Percentiles rank a stretch among this genome's conserved stretches.
phyloP scores from a whole-genome alignment of 2,329 filamentous ascomycete genomes.

The Exophiala sideris region DNA sequence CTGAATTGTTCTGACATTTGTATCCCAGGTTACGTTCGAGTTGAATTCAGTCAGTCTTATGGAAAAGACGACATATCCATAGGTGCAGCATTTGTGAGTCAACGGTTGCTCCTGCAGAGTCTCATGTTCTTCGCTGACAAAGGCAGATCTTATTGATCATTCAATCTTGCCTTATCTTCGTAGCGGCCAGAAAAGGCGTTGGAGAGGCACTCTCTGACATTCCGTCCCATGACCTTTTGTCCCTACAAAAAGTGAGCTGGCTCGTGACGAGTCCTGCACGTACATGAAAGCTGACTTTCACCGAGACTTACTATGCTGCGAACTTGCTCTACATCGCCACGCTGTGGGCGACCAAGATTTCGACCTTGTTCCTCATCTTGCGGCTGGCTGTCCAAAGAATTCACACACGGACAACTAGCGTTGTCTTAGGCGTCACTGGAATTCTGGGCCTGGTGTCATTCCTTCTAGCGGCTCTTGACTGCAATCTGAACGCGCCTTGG shows the following conservation, averaged over 20 bases:
- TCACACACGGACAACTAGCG: not conserved
- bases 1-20: no score
- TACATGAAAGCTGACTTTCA: not conserved
- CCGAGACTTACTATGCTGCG: not conserved
- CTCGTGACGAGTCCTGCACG: not conserved
- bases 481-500: not conserved
- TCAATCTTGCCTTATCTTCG: not conserved
- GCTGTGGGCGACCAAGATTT: not conserved
- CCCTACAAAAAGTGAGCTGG: not conserved
- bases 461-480: not conserved
- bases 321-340: conserved; percentile 1
- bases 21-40: not conserved
- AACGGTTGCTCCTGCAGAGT: not conserved
- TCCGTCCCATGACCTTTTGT: not conserved
- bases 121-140: not conserved
- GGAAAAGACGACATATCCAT: not conserved
- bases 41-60: not conserved
- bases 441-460: not conserved
- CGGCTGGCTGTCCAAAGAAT: not conserved
- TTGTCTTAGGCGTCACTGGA: not conserved
- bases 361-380: not conserved
- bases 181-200: not conserved
- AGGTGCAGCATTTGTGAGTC: not conserved
- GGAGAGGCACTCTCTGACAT: not conserved
- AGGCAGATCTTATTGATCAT: not conserved